Evolutionary conservation across 352 stramenopile genomes (phyloP).

Genomic region (Phytophthora capsici): DNA sequence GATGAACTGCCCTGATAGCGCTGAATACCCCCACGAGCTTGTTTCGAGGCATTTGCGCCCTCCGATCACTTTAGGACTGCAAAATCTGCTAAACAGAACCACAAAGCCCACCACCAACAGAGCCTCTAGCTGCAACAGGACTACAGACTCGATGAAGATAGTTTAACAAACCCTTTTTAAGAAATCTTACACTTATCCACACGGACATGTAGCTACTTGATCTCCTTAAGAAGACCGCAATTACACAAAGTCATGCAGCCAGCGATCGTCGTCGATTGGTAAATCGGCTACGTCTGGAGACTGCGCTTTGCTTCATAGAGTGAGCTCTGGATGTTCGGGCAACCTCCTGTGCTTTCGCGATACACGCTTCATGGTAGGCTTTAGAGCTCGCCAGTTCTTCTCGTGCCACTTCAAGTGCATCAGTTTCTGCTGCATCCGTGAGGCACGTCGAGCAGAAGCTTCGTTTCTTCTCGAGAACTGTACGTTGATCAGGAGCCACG

Average conservation of each 20-base stretch:
- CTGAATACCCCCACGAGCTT: too few species aligned
- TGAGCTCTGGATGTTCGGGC: not conserved
- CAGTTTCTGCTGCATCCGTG: not conserved
- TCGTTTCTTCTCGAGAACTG: constrained; percentile 8
- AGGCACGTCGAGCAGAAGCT: constrained; percentile 8
- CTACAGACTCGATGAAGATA: too few species aligned
- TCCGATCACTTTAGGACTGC: too few species aligned
- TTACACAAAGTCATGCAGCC: not conserved
- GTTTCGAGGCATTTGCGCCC: too few species aligned
- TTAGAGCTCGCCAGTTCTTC: constrained; percentile 3
- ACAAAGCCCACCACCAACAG: too few species aligned
- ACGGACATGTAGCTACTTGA: too few species aligned
- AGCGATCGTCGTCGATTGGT: not conserved
- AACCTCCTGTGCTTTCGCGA: not conserved
- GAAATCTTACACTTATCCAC: too few species aligned
- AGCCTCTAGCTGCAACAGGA: too few species aligned
- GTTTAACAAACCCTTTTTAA: too few species aligned
- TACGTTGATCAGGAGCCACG: constrained; percentile 3
- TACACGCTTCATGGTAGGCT: not conserved
- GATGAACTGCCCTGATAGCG: too few species aligned
- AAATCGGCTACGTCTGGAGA: not conserved
- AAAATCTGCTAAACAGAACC: too few species aligned
- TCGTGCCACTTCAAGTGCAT: constrained; percentile 3
- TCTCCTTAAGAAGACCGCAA: too few species aligned
- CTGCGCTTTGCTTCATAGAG: not conserved